These are phyloP conservation scores for Calonectria multiphialidica DNA, from an alignment of 2,329 filamentous ascomycete species.

Conservation along the genomic window DNA sequence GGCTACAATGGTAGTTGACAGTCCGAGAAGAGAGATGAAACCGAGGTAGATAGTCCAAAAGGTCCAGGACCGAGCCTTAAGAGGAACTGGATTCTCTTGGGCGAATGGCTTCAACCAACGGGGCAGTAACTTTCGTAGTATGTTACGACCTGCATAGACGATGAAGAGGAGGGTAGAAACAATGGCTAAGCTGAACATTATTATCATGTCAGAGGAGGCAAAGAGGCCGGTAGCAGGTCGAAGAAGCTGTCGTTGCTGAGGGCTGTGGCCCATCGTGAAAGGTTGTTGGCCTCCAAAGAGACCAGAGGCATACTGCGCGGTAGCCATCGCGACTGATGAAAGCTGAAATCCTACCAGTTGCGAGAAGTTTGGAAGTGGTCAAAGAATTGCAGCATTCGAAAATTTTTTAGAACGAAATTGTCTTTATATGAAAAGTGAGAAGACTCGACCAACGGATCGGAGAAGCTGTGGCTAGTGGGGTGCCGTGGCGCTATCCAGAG, in stretches of 20 bases:
- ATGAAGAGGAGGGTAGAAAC: conserved; percentile 46
- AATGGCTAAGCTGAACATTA: conserved; percentile 37
- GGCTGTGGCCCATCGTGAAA: neutral
- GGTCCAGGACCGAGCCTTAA: conserved; percentile 50
- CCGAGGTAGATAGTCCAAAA: conserved; percentile 54
- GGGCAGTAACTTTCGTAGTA: conserved; percentile 47
- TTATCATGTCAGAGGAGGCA: conserved; percentile 21
- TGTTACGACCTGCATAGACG: conserved; percentile 43
- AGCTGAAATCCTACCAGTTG: neutral
- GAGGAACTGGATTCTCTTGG: conserved; percentile 45
- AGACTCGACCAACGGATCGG: neutral
- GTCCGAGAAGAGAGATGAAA: conserved; percentile 48
- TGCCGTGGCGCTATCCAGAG: neutral
- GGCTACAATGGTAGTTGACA: conserved; percentile 48
- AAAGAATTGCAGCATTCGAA: neutral
- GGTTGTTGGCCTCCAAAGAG: neutral
- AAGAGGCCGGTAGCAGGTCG: neutral
- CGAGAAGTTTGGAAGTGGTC: neutral
- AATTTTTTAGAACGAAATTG: neutral
- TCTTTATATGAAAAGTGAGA: neutral
- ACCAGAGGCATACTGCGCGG: neutral
- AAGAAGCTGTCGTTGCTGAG: neutral
- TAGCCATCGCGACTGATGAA: neutral
- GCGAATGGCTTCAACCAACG: conserved; percentile 59
- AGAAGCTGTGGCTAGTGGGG: neutral